phyloP scores from a whole-genome alignment of 2,329 filamentous ascomycete genomes.

The Phialophora macrospora region DNA sequence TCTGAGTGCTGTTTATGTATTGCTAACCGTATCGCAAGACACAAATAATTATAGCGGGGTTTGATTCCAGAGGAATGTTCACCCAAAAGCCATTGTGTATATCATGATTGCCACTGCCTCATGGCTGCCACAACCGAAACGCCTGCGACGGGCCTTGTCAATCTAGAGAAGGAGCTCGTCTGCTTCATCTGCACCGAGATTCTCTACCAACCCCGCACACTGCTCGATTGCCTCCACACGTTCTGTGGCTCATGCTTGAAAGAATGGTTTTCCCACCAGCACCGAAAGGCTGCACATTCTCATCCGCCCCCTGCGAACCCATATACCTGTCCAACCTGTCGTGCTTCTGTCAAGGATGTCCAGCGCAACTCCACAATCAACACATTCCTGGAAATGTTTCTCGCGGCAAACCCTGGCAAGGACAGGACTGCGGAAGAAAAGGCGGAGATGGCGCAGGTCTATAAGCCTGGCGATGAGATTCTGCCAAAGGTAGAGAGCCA shows the following conservation, averaged over 20 bases:
- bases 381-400: slow-evolving; percentile 85
- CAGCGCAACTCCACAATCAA: slow-evolving; percentile 89
- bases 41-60: not conserved
- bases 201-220: slow-evolving; percentile 85
- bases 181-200: slow-evolving; percentile 98
- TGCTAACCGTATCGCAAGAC: not conserved
- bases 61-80: not conserved
- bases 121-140: slow-evolving; percentile 31
- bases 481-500: slow-evolving; percentile 65
- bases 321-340: slow-evolving; percentile 92
- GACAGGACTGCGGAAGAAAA: slow-evolving; percentile 73
- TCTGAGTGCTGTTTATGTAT: not conserved
- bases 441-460: slow-evolving; percentile 73
- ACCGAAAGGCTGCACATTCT: slow-evolving; percentile 57
- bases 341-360: slow-evolving; percentile 82
- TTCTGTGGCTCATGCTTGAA: slow-evolving; percentile 95
- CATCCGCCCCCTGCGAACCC: slow-evolving; percentile 51
- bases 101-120: slow-evolving; percentile 5
- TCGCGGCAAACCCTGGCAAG: slow-evolving; percentile 77
- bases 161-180: slow-evolving; percentile 90
- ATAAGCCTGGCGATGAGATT: slow-evolving; percentile 80
- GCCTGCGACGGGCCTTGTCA: slow-evolving; percentile 52
- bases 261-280: slow-evolving; percentile 91
- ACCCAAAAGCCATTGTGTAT: not conserved
- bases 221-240: slow-evolving; percentile 92